Conservation (phyloP, 148 eudicot genomes). For the Vaccinium vitisidaea region DNA sequence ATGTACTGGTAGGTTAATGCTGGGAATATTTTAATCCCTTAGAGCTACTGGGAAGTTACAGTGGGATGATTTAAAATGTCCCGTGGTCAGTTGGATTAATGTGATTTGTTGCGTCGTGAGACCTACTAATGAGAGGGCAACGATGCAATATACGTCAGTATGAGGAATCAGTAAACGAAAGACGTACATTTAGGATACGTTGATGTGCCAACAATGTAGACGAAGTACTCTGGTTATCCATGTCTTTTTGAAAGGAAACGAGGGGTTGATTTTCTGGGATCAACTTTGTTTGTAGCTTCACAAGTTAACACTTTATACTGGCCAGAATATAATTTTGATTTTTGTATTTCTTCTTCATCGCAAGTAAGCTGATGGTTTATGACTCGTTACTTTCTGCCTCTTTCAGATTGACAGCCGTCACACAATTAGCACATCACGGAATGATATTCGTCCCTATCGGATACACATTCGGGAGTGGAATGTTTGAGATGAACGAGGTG, state of each 20-base stretch:
- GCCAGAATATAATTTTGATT: neutral
- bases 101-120: neutral
- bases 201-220: no score
- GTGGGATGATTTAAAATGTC: no score
- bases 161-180: no score
- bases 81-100: neutral
- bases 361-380: neutral
- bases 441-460: constrained; percentile 71
- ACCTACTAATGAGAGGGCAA: neutral
- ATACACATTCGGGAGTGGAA: constrained; percentile 56
- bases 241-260: no score
- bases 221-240: no score
- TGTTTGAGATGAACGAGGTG: constrained; percentile 63
- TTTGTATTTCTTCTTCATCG: neutral
- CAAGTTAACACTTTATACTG: neutral
- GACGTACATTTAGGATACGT: no score
- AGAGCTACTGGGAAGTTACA: no score
- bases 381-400: neutral
- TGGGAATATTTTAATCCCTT: neutral
- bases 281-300: no score
- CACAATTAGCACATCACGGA: constrained; percentile 69
- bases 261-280: no score
- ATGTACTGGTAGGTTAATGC: neutral
- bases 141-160: no score
- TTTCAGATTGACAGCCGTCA: constrained; percentile 54